Conservation (phyloP, 2,329 filamentous ascomycete species). For the Xylariaceae sp. region DNA sequence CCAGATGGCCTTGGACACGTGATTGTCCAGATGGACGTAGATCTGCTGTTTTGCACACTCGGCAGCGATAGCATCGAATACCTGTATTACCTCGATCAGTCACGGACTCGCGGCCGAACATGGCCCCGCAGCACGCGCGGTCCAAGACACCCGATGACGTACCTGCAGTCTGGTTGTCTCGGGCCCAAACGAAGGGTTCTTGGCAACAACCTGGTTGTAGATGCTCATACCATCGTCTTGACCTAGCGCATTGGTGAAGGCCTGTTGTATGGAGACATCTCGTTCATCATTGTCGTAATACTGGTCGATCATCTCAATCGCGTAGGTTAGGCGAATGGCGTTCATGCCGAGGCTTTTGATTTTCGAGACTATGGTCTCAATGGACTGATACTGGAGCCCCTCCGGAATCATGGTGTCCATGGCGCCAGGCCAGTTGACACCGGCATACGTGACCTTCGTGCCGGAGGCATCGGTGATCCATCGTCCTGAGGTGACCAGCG, state of each 20-base stretch:
- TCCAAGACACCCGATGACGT: conserved; percentile 10
- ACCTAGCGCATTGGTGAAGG: conserved; percentile 43
- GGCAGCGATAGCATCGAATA: conserved; percentile 57
- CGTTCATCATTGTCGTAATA: conserved; percentile 44
- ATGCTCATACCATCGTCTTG: conserved; percentile 45
- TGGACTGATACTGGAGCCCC: conserved; percentile 56
- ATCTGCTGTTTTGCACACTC: conserved; percentile 51
- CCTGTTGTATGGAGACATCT: conserved; percentile 41
- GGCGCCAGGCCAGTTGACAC: conserved; percentile 58
- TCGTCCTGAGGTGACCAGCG: conserved; percentile 38
- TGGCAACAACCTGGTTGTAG: conserved; percentile 44
- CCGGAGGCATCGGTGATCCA: conserved; percentile 41
- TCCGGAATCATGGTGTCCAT: conserved; percentile 59
- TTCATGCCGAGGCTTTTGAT: conserved; percentile 60
- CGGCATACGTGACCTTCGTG: conserved; percentile 44
- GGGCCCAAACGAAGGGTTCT: conserved; percentile 52
- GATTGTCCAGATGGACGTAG: conserved; percentile 56
- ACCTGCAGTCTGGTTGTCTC: conserved; percentile 49
- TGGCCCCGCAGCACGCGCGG: not conserved
- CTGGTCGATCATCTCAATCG: conserved; percentile 59
- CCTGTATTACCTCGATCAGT: conserved; percentile 24
- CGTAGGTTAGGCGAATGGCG: conserved; percentile 56
- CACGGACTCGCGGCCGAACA: not conserved
- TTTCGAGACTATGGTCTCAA: conserved; percentile 48
- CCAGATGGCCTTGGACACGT: conserved; percentile 53